phyloP scores from a whole-genome alignment of 2,329 filamentous ascomycete species.

The Emmonsiellopsis sp. region DNA sequence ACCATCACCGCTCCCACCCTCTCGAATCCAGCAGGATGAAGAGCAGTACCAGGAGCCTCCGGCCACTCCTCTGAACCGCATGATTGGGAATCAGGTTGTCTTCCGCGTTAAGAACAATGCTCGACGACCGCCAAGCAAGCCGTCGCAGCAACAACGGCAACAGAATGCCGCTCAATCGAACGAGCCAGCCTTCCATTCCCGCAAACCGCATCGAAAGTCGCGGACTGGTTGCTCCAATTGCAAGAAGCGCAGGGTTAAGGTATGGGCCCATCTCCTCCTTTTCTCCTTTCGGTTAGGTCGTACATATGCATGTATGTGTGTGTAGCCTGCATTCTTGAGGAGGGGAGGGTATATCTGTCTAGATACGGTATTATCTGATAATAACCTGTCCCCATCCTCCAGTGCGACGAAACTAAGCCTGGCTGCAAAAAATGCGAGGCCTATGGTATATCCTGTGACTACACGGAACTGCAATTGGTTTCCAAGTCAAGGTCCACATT shows the following conservation, averaged over 20 bases:
- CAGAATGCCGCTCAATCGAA: neutral
- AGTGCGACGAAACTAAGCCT: constrained; percentile 29
- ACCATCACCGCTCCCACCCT: neutral
- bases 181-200: constrained; percentile 19
- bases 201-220: constrained; percentile 27
- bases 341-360: neutral
- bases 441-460: constrained; percentile 23
- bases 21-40: neutral
- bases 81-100: constrained; percentile 13
- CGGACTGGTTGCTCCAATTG: constrained; percentile 25
- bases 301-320: neutral
- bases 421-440: constrained; percentile 23
- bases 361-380: neutral
- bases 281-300: neutral
- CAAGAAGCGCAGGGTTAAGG: constrained; percentile 28
- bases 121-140: neutral
- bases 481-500: neutral
- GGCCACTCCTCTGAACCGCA: constrained; percentile 5
- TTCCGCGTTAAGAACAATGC: constrained; percentile 11
- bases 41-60: neutral
- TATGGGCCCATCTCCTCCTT: constrained; percentile 10
- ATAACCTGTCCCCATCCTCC: neutral
- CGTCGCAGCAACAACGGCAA: neutral
- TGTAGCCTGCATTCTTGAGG: neutral
- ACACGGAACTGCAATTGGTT: constrained; percentile 10